Conservation (phyloP, 116 monocot genomes). For the Papilionanthe hybrid region DNA sequence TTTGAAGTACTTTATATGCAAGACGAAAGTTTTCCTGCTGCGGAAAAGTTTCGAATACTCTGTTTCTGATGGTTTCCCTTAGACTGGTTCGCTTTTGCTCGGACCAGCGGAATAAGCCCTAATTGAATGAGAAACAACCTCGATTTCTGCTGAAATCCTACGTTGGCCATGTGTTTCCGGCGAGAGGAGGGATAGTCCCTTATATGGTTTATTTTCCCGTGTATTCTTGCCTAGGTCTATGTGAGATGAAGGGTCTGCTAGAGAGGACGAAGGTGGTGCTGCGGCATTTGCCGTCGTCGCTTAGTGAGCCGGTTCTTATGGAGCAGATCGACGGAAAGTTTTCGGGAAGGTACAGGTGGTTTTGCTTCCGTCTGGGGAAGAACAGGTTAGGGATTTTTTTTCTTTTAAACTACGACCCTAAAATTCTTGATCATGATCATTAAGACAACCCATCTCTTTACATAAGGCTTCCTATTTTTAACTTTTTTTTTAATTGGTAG, state of each 20-base stretch:
- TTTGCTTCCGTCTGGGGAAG: constrained; percentile 36
- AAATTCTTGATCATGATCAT: background rate
- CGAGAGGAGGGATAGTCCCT: background rate
- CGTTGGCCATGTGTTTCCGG: background rate
- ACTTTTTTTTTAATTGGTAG: background rate
- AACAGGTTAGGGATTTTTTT: constrained; percentile 26
- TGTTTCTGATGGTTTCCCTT: background rate
- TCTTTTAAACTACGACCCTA: background rate
- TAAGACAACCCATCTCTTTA: background rate
- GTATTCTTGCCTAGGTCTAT: background rate
- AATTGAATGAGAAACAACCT: background rate
- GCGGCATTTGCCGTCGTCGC: constrained; percentile 43
- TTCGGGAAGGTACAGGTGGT: constrained; percentile 38
- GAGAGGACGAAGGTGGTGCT: constrained; percentile 49
- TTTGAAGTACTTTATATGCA: too few relatives aligned
- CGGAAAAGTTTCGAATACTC: background rate
- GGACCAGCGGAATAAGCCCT: constrained; percentile 2
- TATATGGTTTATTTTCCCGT: background rate
- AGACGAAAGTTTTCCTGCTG: too few relatives aligned
- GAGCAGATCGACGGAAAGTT: constrained; percentile 50
- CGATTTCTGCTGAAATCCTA: background rate
- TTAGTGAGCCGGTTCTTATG: constrained; percentile 33
- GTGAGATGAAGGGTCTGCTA: constrained; percentile 35
- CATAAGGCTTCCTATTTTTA: background rate
- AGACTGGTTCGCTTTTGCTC: background rate